These are phyloP conservation scores for Pestalotiopsis sp. DNA, from an alignment of 2,329 filamentous ascomycete species.

Conservation along the genomic window DNA sequence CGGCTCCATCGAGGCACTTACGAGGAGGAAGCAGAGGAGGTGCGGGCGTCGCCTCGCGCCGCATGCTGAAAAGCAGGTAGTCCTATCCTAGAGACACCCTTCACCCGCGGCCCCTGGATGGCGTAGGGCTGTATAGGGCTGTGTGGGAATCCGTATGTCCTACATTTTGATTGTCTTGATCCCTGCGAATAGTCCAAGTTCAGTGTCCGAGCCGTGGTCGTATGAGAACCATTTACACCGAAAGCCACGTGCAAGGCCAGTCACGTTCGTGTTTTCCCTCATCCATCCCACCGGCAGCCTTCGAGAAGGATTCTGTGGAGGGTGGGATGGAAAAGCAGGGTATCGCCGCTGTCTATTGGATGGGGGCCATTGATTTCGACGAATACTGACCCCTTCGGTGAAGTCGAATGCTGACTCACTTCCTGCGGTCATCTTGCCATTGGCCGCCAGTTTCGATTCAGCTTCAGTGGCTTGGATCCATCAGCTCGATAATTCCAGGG, in stretches of 20 bases:
- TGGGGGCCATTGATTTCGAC: neutral
- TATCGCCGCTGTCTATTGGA: neutral
- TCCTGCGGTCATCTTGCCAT: neutral
- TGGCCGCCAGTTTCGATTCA: neutral
- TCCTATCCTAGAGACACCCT: neutral
- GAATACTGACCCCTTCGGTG: neutral
- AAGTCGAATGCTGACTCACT: neutral
- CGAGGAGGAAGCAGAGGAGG: neutral
- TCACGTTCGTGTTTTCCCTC: neutral
- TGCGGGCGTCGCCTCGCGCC: neutral
- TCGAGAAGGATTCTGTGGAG: neutral
- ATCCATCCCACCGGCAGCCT: neutral
- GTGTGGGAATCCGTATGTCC: neutral
- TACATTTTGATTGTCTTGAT: neutral
- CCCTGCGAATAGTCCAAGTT: neutral
- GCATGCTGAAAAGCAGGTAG: neutral
- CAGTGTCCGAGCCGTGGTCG: neutral
- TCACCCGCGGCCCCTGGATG: neutral
- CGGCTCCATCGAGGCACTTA: neutral
- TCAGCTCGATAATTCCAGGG: neutral
- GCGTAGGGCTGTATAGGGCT: constrained; percentile 8
- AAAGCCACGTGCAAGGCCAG: neutral
- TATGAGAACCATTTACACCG: neutral
- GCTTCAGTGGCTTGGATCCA: neutral
- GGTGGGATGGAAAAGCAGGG: neutral